Conservation (phyloP, 192 early-diverging fungal species). For the Podila clonocystis region DNA sequence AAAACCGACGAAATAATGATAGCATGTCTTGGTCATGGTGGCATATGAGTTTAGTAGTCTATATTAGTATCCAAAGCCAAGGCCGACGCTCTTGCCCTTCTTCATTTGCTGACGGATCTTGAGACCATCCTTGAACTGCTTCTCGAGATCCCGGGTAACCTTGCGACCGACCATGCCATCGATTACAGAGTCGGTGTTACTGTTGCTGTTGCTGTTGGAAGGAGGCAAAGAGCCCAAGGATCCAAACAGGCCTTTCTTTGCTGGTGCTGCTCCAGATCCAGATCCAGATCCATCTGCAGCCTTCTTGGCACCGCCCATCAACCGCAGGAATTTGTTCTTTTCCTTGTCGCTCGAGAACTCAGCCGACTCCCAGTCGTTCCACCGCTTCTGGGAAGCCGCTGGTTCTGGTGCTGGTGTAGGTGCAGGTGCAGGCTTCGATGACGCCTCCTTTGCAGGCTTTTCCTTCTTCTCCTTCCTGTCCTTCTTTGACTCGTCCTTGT, state of each 20-base stretch:
- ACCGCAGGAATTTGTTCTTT: slow-evolving; percentile 71
- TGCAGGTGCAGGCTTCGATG: background rate
- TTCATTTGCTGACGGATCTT: slow-evolving; percentile 63
- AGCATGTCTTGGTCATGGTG: too few relatives aligned
- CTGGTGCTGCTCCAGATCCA: slow-evolving; percentile 9
- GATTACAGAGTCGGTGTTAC: slow-evolving; percentile 55
- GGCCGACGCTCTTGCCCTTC: slow-evolving; percentile 58
- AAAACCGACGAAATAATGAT: too few relatives aligned
- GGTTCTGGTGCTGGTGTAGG: slow-evolving; percentile 10
- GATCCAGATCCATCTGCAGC: slow-evolving; percentile 1
- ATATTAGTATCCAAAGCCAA: slow-evolving; percentile 55
- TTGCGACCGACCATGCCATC: slow-evolving; percentile 58
- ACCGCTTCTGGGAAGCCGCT: slow-evolving; percentile 38
- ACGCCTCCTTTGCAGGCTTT: slow-evolving; percentile 13
- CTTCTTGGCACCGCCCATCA: slow-evolving; percentile 70
- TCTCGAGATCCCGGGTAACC: slow-evolving; percentile 64
- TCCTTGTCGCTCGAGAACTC: slow-evolving; percentile 63
- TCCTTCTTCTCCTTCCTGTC: slow-evolving; percentile 44
- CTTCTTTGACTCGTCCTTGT: slow-evolving; percentile 24
- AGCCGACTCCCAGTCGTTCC: slow-evolving; percentile 74
- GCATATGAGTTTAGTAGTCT: background rate
- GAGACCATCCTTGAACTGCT: slow-evolving; percentile 67
- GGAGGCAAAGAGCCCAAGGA: slow-evolving; percentile 30
- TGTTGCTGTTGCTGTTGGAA: slow-evolving; percentile 3
- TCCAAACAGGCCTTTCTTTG: slow-evolving; percentile 54